phyloP scores from a whole-genome alignment of 2,329 filamentous ascomycete genomes.

The Nemania bipapillata region DNA sequence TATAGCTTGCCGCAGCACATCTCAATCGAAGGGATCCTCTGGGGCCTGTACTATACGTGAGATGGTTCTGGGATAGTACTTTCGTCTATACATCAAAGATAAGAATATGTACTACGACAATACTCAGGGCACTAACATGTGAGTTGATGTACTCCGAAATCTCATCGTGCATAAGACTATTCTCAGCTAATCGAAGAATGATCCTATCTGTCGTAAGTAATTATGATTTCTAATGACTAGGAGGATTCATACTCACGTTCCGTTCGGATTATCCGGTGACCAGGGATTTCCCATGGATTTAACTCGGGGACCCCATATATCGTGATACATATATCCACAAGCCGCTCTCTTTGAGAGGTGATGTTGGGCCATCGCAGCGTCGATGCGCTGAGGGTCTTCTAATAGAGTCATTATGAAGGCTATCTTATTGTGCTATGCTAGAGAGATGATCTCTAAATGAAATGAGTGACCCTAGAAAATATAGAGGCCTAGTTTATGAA shows the following conservation, averaged over 20 bases:
- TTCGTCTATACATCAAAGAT: not conserved
- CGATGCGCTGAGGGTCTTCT: too few relatives aligned
- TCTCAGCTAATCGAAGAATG: not conserved
- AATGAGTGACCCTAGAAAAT: too few relatives aligned
- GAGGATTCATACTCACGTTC: not conserved
- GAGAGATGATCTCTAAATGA: too few relatives aligned
- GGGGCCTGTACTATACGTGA: not conserved
- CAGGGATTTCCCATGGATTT: not conserved
- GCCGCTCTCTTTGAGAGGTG: not conserved
- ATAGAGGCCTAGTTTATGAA: too few relatives aligned
- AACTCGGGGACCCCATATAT: not conserved
- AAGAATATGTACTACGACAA: not conserved
- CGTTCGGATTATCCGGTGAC: not conserved
- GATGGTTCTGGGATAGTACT: not conserved
- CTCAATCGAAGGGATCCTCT: not conserved
- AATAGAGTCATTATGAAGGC: too few relatives aligned
- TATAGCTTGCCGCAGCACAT: not conserved
- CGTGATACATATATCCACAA: not conserved
- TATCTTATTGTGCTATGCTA: too few relatives aligned
- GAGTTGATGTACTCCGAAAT: not conserved
- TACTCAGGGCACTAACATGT: not conserved
- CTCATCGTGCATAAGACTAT: not conserved
- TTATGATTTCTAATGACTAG: too few relatives aligned
- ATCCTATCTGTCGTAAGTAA: not conserved
- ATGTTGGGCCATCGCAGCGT: too few relatives aligned